Base-by-base conservation (phyloP, 176 grass and related monocot genomes). In the Carex parvula region DNA sequence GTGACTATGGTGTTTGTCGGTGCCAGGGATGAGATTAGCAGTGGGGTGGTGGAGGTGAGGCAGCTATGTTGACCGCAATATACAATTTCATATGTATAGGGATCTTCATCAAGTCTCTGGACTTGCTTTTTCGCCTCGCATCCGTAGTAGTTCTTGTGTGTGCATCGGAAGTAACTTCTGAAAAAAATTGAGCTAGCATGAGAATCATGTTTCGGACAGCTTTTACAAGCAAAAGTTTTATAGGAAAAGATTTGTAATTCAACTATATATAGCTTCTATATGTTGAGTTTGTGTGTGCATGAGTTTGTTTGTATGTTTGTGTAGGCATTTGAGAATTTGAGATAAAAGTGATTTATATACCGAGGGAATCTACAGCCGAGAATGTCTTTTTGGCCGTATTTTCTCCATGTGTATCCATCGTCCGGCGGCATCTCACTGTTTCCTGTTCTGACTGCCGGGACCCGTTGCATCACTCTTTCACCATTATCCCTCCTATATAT, bases 101-200 rank as follows among this genome's bases (percentile, higher is more conserved):
- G 91, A 64, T 99, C 91, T 15, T 95, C 76, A 70, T 94, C 88
- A 32, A 94, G 87, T 70, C 90, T 84, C 80, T 99, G 96, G 55
- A 99, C 88, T 76, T 91, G 91, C 89, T 99, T 99, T 84, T 92
- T 99, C 2, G 96, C 96, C 67, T 85, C 81, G 72, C 96, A 99
- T 8, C 96, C 93, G 56, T 94, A 95, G 89, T 89, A 95, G 70
- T 87, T 95, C 91, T 89, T 93, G 87, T 99, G 90, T 0, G 93
- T 32, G 90, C 97, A 99, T 61, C 93, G 84, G 77, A 92, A 99
- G 67, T 99, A 99, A 79, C 93, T 94, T 81, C 97, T 99, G 89
- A 59, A 14, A 64, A 6, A 74, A 77, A 33, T 77, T 32, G 21
- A 16, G 21, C 22, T 30, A 55, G 12, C 5, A 17, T 56, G 13